Percentiles rank a stretch among this genome's conserved stretches.
Conservation (phyloP, 2,329 filamentous ascomycete species). For the Phaeosphaeriaceae sp. region DNA sequence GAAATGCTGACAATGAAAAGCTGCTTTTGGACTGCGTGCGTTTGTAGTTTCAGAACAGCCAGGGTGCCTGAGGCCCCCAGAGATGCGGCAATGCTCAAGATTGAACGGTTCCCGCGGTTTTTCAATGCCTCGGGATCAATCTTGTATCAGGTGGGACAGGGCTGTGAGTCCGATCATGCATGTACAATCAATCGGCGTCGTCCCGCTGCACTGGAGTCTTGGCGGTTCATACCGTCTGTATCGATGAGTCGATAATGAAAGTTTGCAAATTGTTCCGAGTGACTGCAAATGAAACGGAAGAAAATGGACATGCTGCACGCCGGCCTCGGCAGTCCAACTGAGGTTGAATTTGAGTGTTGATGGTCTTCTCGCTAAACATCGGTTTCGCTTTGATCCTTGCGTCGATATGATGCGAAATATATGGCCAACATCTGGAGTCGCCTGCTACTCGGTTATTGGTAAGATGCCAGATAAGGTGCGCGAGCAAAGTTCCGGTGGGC, state of each 20-base stretch:
- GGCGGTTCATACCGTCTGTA: constrained; percentile 2
- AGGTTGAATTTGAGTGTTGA: constrained; percentile 19
- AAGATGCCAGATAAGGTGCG: background rate
- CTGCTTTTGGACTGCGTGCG: background rate
- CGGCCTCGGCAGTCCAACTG: constrained; percentile 8
- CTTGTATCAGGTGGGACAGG: constrained; percentile 21
- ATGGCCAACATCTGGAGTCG: background rate
- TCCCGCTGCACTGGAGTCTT: constrained; percentile 10
- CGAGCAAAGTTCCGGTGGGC: background rate
- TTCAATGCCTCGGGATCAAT: constrained; percentile 15
- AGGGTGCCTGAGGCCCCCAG: background rate
- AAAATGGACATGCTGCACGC: constrained; percentile 3
- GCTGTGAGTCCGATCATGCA: constrained; percentile 14
- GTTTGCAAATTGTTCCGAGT: constrained; percentile 9
- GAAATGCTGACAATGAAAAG: constrained; percentile 1
- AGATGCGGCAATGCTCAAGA: background rate
- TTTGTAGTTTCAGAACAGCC: background rate
- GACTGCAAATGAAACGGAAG: constrained; percentile 4
- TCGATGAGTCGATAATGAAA: background rate
- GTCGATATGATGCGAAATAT: constrained; percentile 9
- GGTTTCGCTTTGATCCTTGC: constrained; percentile 19
- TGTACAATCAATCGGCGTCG: constrained; percentile 10
- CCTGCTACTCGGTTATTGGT: background rate
- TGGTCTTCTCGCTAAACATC: constrained; percentile 11
- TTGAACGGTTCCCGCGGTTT: constrained; percentile 5